Evolutionary conservation across 2,329 filamentous ascomycete species (phyloP).

Genomic region (Clarireedia paspali): DNA sequence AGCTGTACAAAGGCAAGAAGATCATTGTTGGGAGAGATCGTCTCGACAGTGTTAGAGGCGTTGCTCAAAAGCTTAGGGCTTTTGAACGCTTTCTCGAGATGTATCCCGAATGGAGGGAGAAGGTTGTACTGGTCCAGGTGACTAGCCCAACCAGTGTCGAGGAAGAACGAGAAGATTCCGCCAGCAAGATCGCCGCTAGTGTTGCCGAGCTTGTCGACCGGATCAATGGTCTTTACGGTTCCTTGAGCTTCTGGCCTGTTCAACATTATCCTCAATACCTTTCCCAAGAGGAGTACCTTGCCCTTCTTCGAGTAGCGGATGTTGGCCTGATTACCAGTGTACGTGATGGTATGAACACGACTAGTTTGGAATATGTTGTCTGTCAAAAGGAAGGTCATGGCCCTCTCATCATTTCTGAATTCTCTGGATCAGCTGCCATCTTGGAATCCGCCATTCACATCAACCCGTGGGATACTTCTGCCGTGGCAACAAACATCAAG

Average conservation of each 20-base stretch:
- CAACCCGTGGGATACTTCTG: constrained; percentile 88
- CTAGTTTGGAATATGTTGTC: constrained; percentile 87
- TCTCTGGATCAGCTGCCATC: constrained; percentile 86
- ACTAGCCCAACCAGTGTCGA: constrained; percentile 80
- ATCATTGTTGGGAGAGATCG: constrained; percentile 92
- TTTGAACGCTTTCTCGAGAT: constrained; percentile 87
- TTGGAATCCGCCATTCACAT: constrained; percentile 85
- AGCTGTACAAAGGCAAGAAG: constrained; percentile 81
- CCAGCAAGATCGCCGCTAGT: constrained; percentile 76
- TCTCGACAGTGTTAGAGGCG: constrained; percentile 86
- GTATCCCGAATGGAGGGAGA: constrained; percentile 86
- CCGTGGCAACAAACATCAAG: constrained; percentile 78
- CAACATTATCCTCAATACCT: constrained; percentile 95
- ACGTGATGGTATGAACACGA: constrained; percentile 96
- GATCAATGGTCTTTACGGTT: constrained; percentile 88
- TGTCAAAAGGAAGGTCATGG: constrained; percentile 83
- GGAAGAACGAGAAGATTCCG: constrained; percentile 67
- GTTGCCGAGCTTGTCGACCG: constrained; percentile 85
- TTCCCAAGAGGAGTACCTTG: constrained; percentile 85
- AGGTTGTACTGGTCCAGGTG: constrained; percentile 90
- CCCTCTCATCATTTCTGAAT: constrained; percentile 89
- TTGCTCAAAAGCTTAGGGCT: constrained; percentile 91
- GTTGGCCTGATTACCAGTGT: constrained; percentile 94
- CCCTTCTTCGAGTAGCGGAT: constrained; percentile 81
- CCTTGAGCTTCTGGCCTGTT: constrained; percentile 80